Evolutionary conservation across 1,139 yeast genomes (phyloP).

Genomic region (Williopsis jadinii): DNA sequence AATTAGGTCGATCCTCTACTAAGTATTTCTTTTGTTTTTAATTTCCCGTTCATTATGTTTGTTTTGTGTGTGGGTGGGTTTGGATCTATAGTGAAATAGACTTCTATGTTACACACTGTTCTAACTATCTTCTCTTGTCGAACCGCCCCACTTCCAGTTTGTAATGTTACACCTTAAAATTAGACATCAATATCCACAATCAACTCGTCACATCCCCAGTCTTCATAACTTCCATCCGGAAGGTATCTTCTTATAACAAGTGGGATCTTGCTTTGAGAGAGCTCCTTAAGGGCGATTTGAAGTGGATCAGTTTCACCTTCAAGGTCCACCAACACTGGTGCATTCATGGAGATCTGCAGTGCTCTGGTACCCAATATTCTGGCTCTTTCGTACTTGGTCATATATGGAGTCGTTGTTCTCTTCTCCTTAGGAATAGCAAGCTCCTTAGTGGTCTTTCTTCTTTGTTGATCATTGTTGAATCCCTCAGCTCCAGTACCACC

Average conservation of each 20-base stretch:
- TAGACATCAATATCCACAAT: conserved; percentile 61
- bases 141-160: not conserved
- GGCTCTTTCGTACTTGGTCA: conserved; percentile 98
- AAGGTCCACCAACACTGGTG: conserved; percentile 94
- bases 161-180: not conserved
- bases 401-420: conserved; percentile 93
- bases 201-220: conserved; percentile 98
- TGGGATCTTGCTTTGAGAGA: conserved; percentile 91
- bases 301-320: conserved; percentile 99
- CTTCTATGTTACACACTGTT: no score
- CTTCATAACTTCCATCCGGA: conserved; percentile 96
- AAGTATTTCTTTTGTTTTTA: no score
- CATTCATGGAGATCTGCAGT: conserved; percentile 92
- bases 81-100: no score
- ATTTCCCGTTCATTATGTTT: no score
- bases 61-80: no score
- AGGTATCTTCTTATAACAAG: conserved; percentile 90
- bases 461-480: conserved; percentile 35
- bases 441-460: conserved; percentile 67
- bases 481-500: conserved; percentile 56
- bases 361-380: conserved; percentile 96
- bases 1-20: not conserved
- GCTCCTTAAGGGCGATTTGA: conserved; percentile 95
- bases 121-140: not conserved
- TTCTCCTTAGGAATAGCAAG: conserved; percentile 85